A percentile compares a stretch with the other conserved stretches of the same genome.
Evolutionary conservation across 2,329 filamentous ascomycete genomes (phyloP).

Genomic region (Colletotrichum caudatum): DNA sequence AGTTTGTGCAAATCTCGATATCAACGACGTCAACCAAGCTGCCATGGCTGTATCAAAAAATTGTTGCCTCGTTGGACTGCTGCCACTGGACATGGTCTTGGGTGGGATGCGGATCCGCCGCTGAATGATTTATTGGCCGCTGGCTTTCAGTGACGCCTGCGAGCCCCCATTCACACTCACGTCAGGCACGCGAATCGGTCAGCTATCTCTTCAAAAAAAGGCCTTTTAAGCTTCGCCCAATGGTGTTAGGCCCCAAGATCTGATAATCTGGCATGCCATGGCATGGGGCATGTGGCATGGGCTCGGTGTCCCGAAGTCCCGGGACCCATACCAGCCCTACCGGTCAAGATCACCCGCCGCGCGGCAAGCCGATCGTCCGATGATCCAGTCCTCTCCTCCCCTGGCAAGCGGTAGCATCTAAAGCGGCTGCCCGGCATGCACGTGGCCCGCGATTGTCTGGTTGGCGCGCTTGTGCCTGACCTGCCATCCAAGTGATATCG

Average conservation of each 20-base stretch:
- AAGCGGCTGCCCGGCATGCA: constrained; percentile 5
- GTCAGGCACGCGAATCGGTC: constrained; percentile 23
- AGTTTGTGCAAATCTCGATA: not conserved
- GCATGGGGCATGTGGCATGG: constrained; percentile 16
- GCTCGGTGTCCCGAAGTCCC: constrained; percentile 4
- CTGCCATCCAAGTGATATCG: not conserved
- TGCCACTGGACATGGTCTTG: not conserved
- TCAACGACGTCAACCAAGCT: not conserved
- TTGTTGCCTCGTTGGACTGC: not conserved
- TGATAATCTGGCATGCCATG: constrained; percentile 36
- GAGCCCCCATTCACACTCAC: constrained; percentile 13
- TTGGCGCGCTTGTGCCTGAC: not conserved
- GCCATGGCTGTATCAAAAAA: not conserved
- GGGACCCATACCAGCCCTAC: constrained; percentile 31
- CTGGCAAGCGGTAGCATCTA: constrained; percentile 8
- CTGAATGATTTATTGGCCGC: not conserved
- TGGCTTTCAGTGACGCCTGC: constrained; percentile 2
- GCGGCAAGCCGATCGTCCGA: constrained; percentile 37
- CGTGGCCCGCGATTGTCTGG: not conserved
- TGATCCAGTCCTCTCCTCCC: constrained; percentile 19
- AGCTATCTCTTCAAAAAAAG: constrained; percentile 8
- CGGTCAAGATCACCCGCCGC: constrained; percentile 24
- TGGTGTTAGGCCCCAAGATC: constrained; percentile 28
- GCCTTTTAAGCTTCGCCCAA: constrained; percentile 32
- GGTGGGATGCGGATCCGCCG: not conserved